Conservation (phyloP, 1,284 basidiomycete species). For the Apiotrichum domesticum region DNA sequence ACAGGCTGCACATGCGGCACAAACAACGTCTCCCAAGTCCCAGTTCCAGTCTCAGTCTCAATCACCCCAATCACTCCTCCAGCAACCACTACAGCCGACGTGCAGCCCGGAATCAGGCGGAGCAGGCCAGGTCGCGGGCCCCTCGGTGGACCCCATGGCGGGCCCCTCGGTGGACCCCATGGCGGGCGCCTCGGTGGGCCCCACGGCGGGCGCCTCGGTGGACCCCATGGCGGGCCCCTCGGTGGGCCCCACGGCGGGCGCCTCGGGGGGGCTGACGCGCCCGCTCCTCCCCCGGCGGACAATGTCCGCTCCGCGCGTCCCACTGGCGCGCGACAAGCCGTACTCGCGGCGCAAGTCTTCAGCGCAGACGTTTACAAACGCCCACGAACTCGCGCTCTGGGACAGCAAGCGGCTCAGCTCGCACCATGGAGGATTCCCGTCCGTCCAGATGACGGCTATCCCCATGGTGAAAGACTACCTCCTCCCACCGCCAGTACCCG, state of each 20-base stretch:
- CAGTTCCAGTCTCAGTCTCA: too few relatives aligned
- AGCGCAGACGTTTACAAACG: not conserved
- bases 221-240: not conserved
- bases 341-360: not conserved
- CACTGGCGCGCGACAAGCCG: not conserved
- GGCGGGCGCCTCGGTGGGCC: too few relatives aligned
- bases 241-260: not conserved
- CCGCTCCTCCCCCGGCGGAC: not conserved
- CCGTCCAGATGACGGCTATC: not conserved
- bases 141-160: too few relatives aligned
- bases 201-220: too few relatives aligned
- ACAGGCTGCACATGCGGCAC: too few relatives aligned
- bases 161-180: too few relatives aligned
- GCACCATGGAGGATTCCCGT: not conserved
- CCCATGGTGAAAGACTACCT: conserved; percentile 4
- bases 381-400: conserved; percentile 2
- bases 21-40: too few relatives aligned
- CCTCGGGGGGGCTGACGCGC: not conserved
- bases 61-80: too few relatives aligned
- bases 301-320: not conserved
- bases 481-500: too few relatives aligned
- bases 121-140: too few relatives aligned
- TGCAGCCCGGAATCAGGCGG: too few relatives aligned
- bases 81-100: too few relatives aligned
- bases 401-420: not conserved